Base-by-base conservation (phyloP, 805 yeast genomes). In the Candida loeiensis region DNA sequence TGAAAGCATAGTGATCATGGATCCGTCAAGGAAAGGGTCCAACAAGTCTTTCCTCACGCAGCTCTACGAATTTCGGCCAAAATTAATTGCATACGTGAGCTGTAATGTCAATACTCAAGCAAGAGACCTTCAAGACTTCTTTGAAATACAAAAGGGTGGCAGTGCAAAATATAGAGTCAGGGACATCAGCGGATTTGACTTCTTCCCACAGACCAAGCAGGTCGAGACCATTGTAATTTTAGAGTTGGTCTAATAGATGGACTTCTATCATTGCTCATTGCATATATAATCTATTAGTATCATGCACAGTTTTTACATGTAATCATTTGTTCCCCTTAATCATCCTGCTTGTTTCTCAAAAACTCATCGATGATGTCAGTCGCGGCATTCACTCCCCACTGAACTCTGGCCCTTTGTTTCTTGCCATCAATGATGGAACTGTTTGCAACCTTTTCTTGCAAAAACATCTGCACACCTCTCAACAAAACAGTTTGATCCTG, bases 391-490 rank as follows among this genome's bases (percentile, higher is more conserved):
- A 71, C 67, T 2, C 83, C 93, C 95, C 95, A 85, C 22, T 68
- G 65, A 1, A 83, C 75, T 49, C 90, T 70, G 33, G 59, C 69
- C 25, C 56, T 64, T 51, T 80, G 85, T 50, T 72, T 74, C 46
- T 68, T 70, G 12, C 87, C 80, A 38, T 64, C 63, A 28, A 79
- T 56, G 30, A 77, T 61, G 44, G 67, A 71, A 56, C 80, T 71
- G 15, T 54, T 53, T 45, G 63, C 54, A 16, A 82, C 68, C 29
- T 63, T 63, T 40, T 69, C 69, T 31, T 69, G 73, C 29, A 82
- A 58, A 53, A 84, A 81, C 45, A 72, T 79, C 50, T 77, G 82
- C 33, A 87, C 53, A 4, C 95, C 95, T 53, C 80, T 74, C 40
- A 82, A 53, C 34, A 87, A 58, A 1, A 77, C 63, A 0, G 73